Percentiles rank a stretch among this genome's conserved stretches.
Conservation (phyloP, 2,329 filamentous ascomycete species). For the Aspergillus thermomutatus region DNA sequence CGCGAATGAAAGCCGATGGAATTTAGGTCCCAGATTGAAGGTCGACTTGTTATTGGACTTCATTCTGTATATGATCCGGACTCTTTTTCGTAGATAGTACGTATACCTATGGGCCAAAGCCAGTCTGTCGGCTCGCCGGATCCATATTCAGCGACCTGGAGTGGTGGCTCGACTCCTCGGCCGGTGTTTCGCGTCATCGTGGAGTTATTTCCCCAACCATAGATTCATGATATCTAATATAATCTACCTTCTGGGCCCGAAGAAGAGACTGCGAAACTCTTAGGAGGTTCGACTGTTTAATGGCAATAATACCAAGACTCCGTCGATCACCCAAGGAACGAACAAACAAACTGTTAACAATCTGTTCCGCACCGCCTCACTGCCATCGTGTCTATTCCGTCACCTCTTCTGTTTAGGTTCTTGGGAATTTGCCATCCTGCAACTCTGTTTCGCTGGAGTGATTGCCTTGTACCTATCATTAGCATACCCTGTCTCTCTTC, state of each 20-base stretch:
- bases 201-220: background rate
- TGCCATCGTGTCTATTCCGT: conserved; percentile 10
- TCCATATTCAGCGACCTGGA: background rate
- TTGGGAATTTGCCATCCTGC: background rate
- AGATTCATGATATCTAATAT: background rate
- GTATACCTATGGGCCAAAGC: background rate
- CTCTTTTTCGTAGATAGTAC: background rate
- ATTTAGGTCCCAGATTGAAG: background rate
- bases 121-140: background rate
- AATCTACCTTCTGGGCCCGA: background rate
- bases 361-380: conserved; percentile 17
- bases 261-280: background rate
- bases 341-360: background rate
- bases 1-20: background rate
- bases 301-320: background rate
- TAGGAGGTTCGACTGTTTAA: background rate
- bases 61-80: background rate
- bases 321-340: conserved; percentile 7
- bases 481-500: background rate
- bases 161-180: background rate
- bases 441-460: background rate
- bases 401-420: background rate
- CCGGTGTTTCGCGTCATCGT: background rate
- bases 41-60: background rate
- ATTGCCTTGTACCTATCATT: background rate